phyloP scores from a whole-genome alignment of 805 yeast genomes.

The Kazachstania martiniae region DNA sequence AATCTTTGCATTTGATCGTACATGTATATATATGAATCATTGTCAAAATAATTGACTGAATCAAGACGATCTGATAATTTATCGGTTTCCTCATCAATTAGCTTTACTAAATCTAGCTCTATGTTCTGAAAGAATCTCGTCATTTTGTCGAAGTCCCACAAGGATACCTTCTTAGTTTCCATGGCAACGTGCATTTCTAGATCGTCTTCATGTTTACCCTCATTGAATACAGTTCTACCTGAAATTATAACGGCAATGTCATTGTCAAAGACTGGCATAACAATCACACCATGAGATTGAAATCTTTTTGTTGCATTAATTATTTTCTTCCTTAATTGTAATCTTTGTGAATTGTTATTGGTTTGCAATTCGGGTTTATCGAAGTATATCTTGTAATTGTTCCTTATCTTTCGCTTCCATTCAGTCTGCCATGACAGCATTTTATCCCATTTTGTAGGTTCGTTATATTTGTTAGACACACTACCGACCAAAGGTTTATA shows the following conservation, averaged over 20 bases:
- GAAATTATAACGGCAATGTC: constrained; percentile 66
- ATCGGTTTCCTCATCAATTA: constrained; percentile 1
- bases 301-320: constrained; percentile 21
- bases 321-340: constrained; percentile 11
- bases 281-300: constrained; percentile 38
- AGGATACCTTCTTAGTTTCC: constrained; percentile 42
- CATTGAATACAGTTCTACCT: neutral
- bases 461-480: too few species aligned
- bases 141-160: constrained; percentile 83
- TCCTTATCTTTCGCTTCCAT: constrained; percentile 48
- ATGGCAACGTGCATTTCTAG: constrained; percentile 22
- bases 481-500: too few species aligned
- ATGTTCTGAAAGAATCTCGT: constrained; percentile 61
- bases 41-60: constrained; percentile 2
- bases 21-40: constrained; percentile 48
- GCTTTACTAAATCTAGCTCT: constrained; percentile 28
- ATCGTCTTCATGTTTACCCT: constrained; percentile 30
- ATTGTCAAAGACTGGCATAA: constrained; percentile 46
- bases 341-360: constrained; percentile 10
- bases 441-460: neutral
- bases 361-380: too few species aligned
- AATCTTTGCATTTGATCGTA: constrained; percentile 66
- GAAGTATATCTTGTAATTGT: constrained; percentile 44
- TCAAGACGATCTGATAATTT: neutral
- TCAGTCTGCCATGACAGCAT: constrained; percentile 40